These are phyloP conservation scores for Ganoderma multipileum DNA, from an alignment of 1,284 basidiomycete genomes.

Conservation along the genomic window DNA sequence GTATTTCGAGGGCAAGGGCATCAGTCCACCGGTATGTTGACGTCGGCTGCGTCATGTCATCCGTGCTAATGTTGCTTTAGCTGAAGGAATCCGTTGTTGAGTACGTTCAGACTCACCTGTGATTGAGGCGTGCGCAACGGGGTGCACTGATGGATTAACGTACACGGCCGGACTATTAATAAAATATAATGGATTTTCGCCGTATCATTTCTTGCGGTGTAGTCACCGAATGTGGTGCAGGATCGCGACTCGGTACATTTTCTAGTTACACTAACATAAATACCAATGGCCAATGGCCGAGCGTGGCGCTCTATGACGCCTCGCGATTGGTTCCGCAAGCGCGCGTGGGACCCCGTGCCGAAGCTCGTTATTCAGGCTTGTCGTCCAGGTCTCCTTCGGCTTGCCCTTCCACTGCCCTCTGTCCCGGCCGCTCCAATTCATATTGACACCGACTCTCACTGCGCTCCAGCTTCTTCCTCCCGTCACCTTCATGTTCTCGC, in stretches of 20 bases:
- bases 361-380: constrained; percentile 11
- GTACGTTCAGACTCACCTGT: constrained; percentile 30
- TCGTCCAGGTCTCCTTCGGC: not conserved
- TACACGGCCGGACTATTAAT: not conserved
- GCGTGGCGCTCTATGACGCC: constrained; percentile 8
- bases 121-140: not conserved
- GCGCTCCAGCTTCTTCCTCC: not conserved
- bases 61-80: constrained; percentile 22
- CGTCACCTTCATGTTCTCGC: constrained; percentile 1
- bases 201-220: not conserved
- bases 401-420: not conserved
- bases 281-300: too few relatives aligned
- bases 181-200: not conserved
- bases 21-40: constrained; percentile 72
- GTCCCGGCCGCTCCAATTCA: constrained; percentile 1
- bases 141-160: not conserved
- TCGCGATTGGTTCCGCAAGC: constrained; percentile 8
- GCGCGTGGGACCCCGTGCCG: constrained; percentile 21
- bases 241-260: not conserved
- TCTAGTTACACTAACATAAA: not conserved
- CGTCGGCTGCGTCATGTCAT: too few relatives aligned
- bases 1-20: constrained; percentile 74
- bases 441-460: not conserved
- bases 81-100: constrained; percentile 39
- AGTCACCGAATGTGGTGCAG: not conserved